Base-by-base conservation (phyloP, 2,329 filamentous ascomycete species). In the Neoascochyta sp. region DNA sequence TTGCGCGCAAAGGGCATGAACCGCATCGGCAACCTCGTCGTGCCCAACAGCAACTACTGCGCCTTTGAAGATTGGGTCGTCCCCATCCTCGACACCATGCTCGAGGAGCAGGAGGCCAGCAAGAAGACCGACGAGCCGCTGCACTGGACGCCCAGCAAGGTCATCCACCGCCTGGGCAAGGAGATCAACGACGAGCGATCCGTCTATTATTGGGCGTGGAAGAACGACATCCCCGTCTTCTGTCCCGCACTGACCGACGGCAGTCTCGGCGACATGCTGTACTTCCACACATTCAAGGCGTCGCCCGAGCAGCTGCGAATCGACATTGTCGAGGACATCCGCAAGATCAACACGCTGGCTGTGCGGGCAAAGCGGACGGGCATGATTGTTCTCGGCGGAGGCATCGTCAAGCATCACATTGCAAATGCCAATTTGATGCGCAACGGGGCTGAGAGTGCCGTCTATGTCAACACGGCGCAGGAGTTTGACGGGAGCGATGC, bases 401-500 rank as follows among this genome's bases (percentile, higher is more conserved):
- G 92, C 1, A 70, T 98, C n/a, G 76, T 98, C 52, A 98, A 98
- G 69, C 92, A 98, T 56, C 92, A 98, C 63, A 96, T 98, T 57
- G 89, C 92, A 29, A 98, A 98, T 61, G 92, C 92, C 3, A 95
- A 88, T 52, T 64, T 98, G 52, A 96, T 98, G 92, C 80, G 92
- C 27, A 98, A 98, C 54, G 92, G 92, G 2, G 92, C 92, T 10
- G 92, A 98, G 63, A 90, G 86, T 41, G 92, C 92, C 2, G 92
- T 98, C 2, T 98, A 95, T 61, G 87, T 98, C 64, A 98, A 98
- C 65, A 98, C 92, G 1, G 92, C 80, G 0, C 88, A 95, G 62
- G 92, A 98, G 61, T 98, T 95, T 59, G 92, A 98, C 60, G 92
- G 92, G 3, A 95, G 88, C 52, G 92, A 98, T 67, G 90, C 92